A percentile compares a stretch with the other conserved stretches of the same genome.
Conservation (phyloP, 2,329 filamentous ascomycete genomes). For the Fusarium kyushuense region DNA sequence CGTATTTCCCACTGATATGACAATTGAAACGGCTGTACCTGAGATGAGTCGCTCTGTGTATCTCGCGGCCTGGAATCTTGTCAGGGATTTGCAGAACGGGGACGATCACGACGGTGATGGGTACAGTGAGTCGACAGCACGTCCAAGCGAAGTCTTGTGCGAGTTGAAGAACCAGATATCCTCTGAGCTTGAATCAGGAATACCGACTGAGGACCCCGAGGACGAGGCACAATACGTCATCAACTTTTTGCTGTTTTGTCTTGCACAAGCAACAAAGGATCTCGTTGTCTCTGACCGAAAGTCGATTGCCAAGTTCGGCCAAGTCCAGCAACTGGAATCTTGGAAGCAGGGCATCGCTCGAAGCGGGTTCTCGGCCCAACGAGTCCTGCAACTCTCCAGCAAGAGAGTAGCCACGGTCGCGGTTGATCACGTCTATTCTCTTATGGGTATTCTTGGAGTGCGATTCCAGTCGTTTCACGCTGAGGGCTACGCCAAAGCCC, state of each 20-base stretch:
- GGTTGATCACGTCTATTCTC: conserved; percentile 6
- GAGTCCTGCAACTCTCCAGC: background rate
- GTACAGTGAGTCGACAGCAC: fast-evolving
- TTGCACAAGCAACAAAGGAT: background rate
- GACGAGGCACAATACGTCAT: background rate
- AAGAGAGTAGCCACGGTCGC: background rate
- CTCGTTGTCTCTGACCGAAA: background rate
- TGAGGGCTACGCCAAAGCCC: conserved; percentile 1
- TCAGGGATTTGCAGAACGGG: too few species aligned
- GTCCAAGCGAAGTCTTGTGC: background rate
- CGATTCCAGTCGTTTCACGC: conserved; percentile 8
- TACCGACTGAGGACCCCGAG: background rate
- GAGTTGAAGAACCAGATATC: background rate
- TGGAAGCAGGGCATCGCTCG: background rate
- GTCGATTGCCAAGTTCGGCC: background rate
- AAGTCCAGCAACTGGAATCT: background rate
- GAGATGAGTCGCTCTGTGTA: conserved; percentile 2
- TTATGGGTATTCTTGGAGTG: conserved; percentile 9
- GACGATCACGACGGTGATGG: too few species aligned
- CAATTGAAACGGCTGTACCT: background rate
- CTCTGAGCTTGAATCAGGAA: fast-evolving
- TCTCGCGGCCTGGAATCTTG: background rate
- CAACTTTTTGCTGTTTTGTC: background rate
- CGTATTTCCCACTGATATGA: background rate
- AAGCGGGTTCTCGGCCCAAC: background rate